A percentile compares a stretch with the other conserved stretches of the same genome.
Evolutionary conservation across 129 eudicot species (phyloP).

Genomic region (Artemisia annua): DNA sequence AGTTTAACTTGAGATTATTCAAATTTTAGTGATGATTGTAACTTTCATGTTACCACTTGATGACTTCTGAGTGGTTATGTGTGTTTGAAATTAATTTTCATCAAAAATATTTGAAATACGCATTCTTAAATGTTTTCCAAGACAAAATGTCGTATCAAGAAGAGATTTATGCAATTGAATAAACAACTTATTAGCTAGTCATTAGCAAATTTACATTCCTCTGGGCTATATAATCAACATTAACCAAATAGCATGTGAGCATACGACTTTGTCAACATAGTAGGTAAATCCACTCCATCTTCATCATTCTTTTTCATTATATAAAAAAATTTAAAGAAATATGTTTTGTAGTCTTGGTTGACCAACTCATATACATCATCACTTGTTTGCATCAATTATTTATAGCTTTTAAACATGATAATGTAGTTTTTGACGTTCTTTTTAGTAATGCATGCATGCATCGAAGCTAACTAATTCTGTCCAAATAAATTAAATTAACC

Average conservation of each 20-base stretch:
- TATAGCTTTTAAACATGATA: neutral
- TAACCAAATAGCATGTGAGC: neutral
- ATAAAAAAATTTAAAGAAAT: neutral
- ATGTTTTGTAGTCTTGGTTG: constrained; percentile 24
- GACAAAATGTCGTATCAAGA: too few relatives aligned
- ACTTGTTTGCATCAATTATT: constrained; percentile 21
- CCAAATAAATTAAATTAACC: neutral
- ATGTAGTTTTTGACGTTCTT: neutral
- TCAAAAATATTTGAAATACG: too few relatives aligned
- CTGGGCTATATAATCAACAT: neutral
- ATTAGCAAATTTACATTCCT: too few relatives aligned
- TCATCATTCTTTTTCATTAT: neutral
- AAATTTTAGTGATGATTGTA: too few relatives aligned
- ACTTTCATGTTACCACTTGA: too few relatives aligned
- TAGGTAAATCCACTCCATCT: constrained; percentile 43
- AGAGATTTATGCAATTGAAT: too few relatives aligned
- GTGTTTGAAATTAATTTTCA: too few relatives aligned
- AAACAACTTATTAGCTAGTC: too few relatives aligned
- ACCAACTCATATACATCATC: constrained; percentile 27
- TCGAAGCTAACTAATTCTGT: constrained; percentile 1
- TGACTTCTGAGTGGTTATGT: too few relatives aligned
- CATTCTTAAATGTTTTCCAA: too few relatives aligned
- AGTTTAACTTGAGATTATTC: too few relatives aligned
- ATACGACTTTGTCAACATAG: constrained; percentile 39
- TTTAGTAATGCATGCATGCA: neutral